Conservation (phyloP, 2,329 filamentous ascomycete genomes). For the Cyphellophora attinorum region DNA sequence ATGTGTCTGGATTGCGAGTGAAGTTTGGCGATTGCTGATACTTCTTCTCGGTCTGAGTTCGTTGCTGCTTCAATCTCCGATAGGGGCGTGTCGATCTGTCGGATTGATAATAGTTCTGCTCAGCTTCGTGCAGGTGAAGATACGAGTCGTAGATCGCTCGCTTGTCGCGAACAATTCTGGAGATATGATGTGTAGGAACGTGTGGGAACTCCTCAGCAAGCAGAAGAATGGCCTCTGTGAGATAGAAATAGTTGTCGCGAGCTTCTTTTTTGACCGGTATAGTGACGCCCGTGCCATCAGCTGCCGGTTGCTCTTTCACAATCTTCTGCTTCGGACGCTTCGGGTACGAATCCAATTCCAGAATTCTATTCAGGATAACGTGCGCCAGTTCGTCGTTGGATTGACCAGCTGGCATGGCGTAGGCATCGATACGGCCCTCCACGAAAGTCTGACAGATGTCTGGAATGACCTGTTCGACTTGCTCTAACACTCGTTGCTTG, state of each 20-base stretch:
- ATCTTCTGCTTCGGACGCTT: neutral
- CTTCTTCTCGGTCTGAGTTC: conserved; percentile 13
- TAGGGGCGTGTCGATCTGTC: conserved; percentile 10
- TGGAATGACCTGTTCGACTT: conserved; percentile 36
- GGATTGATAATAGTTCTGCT: conserved; percentile 12
- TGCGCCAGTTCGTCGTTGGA: neutral
- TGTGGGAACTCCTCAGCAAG: conserved; percentile 14
- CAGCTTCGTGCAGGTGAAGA: conserved; percentile 18
- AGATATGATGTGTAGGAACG: conserved; percentile 16
- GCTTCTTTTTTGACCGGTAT: conserved; percentile 19
- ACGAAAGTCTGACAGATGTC: conserved; percentile 36
- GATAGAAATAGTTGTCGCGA: conserved; percentile 11
- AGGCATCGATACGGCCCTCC: conserved; percentile 1
- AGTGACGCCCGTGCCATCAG: conserved; percentile 24
- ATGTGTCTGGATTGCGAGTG: conserved; percentile 9
- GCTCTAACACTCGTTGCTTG: neutral
- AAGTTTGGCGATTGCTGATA: conserved; percentile 8
- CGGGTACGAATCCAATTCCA: neutral
- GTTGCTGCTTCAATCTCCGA: conserved; percentile 13
- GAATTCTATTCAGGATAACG: neutral
- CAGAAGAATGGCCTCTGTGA: conserved; percentile 19
- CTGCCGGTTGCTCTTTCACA: conserved; percentile 21
- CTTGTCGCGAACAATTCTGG: conserved; percentile 13
- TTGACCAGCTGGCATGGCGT: neutral
- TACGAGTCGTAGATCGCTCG: conserved; percentile 21